Conservation (phyloP, 306 rosid species). For the Ochetophila trinervis region DNA sequence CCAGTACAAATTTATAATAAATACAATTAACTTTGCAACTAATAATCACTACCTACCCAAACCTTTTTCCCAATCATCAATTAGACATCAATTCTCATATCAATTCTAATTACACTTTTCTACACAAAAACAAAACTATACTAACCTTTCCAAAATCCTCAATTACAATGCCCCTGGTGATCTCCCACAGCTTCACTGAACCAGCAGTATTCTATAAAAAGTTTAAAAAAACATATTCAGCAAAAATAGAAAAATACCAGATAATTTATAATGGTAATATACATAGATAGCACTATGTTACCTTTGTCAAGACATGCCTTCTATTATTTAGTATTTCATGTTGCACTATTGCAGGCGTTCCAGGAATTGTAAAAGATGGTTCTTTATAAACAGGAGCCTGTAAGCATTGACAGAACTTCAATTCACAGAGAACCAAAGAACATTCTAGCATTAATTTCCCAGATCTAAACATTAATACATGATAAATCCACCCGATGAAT, state of each 20-base stretch:
- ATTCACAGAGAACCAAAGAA: slow-evolving; percentile 20
- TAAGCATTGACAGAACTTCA: slow-evolving; percentile 22
- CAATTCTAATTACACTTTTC: slow-evolving; percentile 12
- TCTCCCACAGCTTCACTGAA: slow-evolving; percentile 98
- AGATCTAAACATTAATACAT: slow-evolving; percentile 18
- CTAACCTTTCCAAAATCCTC: slow-evolving; percentile 92
- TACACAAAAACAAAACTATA: slow-evolving; percentile 19
- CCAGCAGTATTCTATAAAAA: slow-evolving; percentile 77
- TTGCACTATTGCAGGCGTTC: slow-evolving; percentile 86
- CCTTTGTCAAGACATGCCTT: slow-evolving; percentile 96
- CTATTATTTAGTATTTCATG: slow-evolving; percentile 93
- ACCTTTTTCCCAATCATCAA: slow-evolving; percentile 20
- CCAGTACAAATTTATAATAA: slow-evolving; percentile 4
- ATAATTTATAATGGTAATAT: slow-evolving; percentile 10
- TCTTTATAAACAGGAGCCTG: slow-evolving; percentile 92
- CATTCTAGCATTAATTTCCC: slow-evolving; percentile 10
- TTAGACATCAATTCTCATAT: slow-evolving; percentile 20
- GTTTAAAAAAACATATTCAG: slow-evolving; percentile 17
- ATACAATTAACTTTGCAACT: slow-evolving; percentile 29
- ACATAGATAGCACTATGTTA: slow-evolving; percentile 32
- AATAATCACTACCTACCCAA: slow-evolving; percentile 1
- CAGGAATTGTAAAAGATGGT: slow-evolving; percentile 66
- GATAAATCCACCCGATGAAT: slow-evolving; percentile 5
- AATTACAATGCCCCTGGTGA: slow-evolving; percentile 79
- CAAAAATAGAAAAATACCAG: slow-evolving; percentile 14